phyloP scores from a whole-genome alignment of 2,329 filamentous ascomycete species.

The Exophiala bonariae region DNA sequence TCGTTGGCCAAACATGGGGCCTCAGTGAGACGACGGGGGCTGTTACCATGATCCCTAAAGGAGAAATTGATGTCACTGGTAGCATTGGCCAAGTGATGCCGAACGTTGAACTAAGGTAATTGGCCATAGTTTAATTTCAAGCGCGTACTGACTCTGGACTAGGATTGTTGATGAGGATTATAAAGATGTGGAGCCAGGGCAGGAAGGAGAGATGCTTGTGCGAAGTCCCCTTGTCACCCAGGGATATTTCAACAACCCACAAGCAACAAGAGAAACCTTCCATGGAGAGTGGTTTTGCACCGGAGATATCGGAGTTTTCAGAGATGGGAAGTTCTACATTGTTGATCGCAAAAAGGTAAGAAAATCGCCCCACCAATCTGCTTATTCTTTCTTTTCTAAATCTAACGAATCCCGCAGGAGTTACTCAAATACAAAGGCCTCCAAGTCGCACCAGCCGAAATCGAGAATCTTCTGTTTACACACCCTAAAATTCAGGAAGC shows the following conservation, averaged over 20 bases:
- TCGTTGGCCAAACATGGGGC: constrained; percentile 58
- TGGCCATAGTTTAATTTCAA: not conserved
- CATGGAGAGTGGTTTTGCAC: constrained; percentile 37
- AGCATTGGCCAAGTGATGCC: constrained; percentile 41
- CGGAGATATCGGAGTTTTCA: constrained; percentile 28
- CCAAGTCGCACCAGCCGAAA: constrained; percentile 63
- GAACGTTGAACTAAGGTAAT: constrained; percentile 32
- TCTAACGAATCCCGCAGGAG: constrained; percentile 27
- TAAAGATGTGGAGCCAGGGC: constrained; percentile 21
- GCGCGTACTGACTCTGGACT: not conserved
- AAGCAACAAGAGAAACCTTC: constrained; percentile 31
- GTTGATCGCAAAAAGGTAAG: constrained; percentile 68
- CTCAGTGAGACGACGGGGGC: constrained; percentile 55
- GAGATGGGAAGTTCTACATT: constrained; percentile 73
- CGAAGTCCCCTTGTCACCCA: constrained; percentile 22
- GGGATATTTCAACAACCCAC: constrained; percentile 35
- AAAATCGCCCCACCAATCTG: constrained; percentile 16
- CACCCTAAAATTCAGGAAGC: constrained; percentile 52
- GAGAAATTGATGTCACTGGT: constrained; percentile 45
- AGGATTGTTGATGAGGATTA: constrained; percentile 22
- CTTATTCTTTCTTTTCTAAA: not conserved
- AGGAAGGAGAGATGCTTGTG: constrained; percentile 23
- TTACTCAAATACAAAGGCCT: constrained; percentile 62
- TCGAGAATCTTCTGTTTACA: constrained; percentile 49
- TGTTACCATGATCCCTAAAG: constrained; percentile 48